phyloP scores from a whole-genome alignment of 768 basidiomycete genomes.

The Psilocybe cubensis region DNA sequence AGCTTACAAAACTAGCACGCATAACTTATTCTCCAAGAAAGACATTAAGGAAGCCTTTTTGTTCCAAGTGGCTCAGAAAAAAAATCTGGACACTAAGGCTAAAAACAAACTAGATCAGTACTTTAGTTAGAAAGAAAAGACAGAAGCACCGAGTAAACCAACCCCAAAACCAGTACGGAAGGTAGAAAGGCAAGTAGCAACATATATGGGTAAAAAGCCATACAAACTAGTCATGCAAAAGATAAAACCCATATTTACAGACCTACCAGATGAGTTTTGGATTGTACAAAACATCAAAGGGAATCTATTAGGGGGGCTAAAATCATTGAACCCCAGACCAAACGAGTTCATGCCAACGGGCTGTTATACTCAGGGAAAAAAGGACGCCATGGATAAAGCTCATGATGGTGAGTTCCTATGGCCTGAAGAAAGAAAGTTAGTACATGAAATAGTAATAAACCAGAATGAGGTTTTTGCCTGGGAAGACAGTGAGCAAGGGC shows the following conservation, averaged over 20 bases:
- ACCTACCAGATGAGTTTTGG: slow-evolving; percentile 10
- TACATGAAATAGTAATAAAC: slow-evolving; percentile 30
- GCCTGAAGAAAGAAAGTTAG: slow-evolving; percentile 18
- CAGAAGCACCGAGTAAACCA: no score
- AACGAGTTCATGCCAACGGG: slow-evolving; percentile 6
- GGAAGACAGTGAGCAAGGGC: slow-evolving; percentile 33
- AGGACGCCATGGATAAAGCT: not conserved
- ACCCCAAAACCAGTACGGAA: no score
- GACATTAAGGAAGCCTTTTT: no score
- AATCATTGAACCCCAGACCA: not conserved
- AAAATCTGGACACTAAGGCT: no score
- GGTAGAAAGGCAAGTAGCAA: not conserved
- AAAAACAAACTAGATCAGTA: no score
- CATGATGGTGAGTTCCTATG: slow-evolving; percentile 6
- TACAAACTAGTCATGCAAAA: slow-evolving; percentile 13
- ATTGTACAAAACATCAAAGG: slow-evolving; percentile 11
- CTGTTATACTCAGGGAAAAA: slow-evolving; percentile 5
- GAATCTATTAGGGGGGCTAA: slow-evolving; percentile 3
- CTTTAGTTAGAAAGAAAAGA: no score
- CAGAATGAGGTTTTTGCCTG: slow-evolving; percentile 24
- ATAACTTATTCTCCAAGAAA: no score
- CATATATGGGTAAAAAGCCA: slow-evolving; percentile 1
- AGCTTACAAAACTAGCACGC: no score
- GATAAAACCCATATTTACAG: slow-evolving; percentile 5
- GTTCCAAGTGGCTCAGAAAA: no score